Conservation (phyloP, 805 yeast genomes). For the Candida manassasensis region DNA sequence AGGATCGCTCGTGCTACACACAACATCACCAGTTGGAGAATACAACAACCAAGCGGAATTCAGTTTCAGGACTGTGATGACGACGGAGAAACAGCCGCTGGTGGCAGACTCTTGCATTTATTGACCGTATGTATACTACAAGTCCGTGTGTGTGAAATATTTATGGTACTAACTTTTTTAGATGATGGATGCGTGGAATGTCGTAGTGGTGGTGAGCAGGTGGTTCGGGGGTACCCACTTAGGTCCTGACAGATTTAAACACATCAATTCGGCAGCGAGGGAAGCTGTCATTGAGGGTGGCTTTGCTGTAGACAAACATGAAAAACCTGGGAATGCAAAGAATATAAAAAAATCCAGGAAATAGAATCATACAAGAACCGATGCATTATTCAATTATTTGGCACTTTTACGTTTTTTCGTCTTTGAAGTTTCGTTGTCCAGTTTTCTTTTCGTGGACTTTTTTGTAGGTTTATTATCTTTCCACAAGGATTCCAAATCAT, state of each 20-base stretch:
- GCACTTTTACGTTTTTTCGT: constrained; percentile 8
- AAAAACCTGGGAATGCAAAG: constrained; percentile 13
- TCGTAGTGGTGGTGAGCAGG: constrained; percentile 78
- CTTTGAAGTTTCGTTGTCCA: constrained; percentile 8
- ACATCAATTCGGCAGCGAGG: constrained; percentile 83
- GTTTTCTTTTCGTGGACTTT: constrained; percentile 4
- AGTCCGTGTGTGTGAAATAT: not conserved
- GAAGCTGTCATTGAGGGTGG: constrained; percentile 73
- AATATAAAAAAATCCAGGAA: constrained; percentile 23
- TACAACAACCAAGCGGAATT: constrained; percentile 51
- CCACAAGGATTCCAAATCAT: constrained; percentile 4
- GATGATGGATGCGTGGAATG: constrained; percentile 78
- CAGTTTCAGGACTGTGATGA: constrained; percentile 85
- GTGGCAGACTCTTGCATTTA: constrained; percentile 76
- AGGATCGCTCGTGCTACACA: constrained; percentile 68
- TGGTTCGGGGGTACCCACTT: constrained; percentile 93
- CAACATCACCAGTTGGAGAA: constrained; percentile 85
- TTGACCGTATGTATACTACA: constrained; percentile 45
- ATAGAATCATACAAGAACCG: too few relatives aligned
- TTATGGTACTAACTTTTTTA: constrained; percentile 23
- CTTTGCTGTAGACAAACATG: constrained; percentile 23
- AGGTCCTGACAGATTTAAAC: constrained; percentile 93
- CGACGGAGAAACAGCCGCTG: constrained; percentile 97
- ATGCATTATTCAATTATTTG: too few relatives aligned
- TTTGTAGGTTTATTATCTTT: constrained; percentile 1